Conservation (phyloP, 768 basidiomycete genomes). For the Mycena rebaudengoi region DNA sequence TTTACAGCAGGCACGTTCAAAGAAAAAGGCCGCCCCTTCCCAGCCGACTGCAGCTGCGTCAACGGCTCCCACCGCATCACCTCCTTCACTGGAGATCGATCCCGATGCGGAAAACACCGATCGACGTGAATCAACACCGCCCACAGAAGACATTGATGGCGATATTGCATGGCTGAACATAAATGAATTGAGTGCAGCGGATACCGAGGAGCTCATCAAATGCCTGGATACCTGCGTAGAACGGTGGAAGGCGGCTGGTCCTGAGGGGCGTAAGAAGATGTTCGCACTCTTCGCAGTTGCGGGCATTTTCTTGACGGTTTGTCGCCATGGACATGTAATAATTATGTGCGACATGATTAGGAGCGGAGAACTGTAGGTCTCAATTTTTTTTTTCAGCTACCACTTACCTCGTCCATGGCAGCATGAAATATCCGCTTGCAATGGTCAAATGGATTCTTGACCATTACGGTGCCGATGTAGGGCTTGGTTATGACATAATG, state of each 20-base stretch:
- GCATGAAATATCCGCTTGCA: slow-evolving; percentile 40
- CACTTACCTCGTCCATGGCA: background rate
- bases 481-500: slow-evolving; percentile 36
- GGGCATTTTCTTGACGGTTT: slow-evolving; percentile 36
- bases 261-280: slow-evolving; percentile 32
- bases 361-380: slow-evolving; percentile 36
- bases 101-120: background rate
- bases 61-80: background rate
- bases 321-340: slow-evolving; percentile 36
- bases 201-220: slow-evolving; percentile 18
- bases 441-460: slow-evolving; percentile 29
- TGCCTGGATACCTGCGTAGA: slow-evolving; percentile 27
- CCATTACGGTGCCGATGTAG: slow-evolving; percentile 20
- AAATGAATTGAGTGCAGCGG: slow-evolving; percentile 20
- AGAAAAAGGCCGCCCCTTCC: background rate
- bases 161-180: slow-evolving; percentile 30
- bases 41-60: background rate
- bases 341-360: slow-evolving; percentile 37
- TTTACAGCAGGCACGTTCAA: background rate
- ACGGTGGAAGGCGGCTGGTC: slow-evolving; percentile 24
- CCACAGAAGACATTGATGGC: background rate
- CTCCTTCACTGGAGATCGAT: background rate
- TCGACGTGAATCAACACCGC: background rate
- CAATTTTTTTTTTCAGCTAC: background rate
- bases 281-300: slow-evolving; percentile 33